Percentiles rank a stretch among this genome's conserved stretches.
Conservation (phyloP, 1,139 yeast genomes). For the Suhomyces wounanorum region DNA sequence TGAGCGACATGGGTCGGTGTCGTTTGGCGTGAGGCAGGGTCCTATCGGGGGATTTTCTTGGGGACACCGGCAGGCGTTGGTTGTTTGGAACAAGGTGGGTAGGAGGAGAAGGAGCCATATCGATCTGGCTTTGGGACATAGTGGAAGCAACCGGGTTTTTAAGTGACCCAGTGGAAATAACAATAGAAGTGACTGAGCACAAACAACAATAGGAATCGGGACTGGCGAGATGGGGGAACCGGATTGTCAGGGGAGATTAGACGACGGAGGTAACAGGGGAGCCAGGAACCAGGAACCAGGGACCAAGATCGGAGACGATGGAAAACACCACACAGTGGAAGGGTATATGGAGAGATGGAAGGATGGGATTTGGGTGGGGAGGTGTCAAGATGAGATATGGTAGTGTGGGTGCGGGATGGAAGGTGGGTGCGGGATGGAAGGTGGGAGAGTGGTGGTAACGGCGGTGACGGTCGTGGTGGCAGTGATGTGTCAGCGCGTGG, state of each 20-base stretch:
- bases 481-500: neutral
- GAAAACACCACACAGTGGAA: too few relatives aligned
- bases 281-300: neutral
- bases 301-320: neutral
- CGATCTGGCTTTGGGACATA: conserved; percentile 25
- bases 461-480: neutral
- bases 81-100: conserved; percentile 1
- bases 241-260: neutral
- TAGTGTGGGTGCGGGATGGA: neutral
- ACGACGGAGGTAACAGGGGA: neutral
- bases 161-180: neutral
- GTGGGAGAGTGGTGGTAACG: neutral
- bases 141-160: neutral
- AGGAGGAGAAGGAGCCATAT: conserved; percentile 16
- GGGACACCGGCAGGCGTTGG: conserved; percentile 6
- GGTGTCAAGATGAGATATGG: neutral
- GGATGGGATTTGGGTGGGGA: neutral
- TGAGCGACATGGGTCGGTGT: conserved; percentile 31
- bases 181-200: neutral
- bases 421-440: neutral
- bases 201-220: neutral
- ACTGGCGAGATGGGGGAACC: conserved; percentile 1
- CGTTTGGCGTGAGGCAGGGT: conserved; percentile 15
- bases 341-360: too few relatives aligned
- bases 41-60: conserved; percentile 5